Evolutionary conservation across 1,284 basidiomycete species (phyloP).

Genomic region (Leccinum pachyderme): DNA sequence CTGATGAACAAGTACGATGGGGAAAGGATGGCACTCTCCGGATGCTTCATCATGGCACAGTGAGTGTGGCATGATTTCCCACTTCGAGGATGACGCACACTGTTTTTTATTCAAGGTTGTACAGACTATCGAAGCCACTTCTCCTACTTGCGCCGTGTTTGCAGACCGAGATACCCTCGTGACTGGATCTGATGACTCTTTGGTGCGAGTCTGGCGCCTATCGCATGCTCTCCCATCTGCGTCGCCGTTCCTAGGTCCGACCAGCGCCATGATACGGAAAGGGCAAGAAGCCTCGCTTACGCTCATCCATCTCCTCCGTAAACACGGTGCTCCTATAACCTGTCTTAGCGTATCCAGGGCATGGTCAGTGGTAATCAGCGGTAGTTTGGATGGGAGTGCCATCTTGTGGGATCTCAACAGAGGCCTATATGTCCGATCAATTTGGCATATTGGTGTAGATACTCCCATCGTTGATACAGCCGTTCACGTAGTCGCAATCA

Average conservation of each 20-base stretch:
- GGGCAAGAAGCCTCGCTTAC: slow-evolving; percentile 34
- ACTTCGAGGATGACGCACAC: neutral
- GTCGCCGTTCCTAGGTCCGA: slow-evolving; percentile 26
- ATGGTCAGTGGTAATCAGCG: slow-evolving; percentile 86
- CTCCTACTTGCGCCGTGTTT: slow-evolving; percentile 74
- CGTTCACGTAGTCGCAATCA: slow-evolving; percentile 74
- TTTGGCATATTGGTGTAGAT: slow-evolving; percentile 59
- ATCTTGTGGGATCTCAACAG: slow-evolving; percentile 91
- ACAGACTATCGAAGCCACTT: slow-evolving; percentile 73
- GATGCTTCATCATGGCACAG: slow-evolving; percentile 62
- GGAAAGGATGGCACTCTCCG: slow-evolving; percentile 53
- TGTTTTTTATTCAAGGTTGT: slow-evolving; percentile 51
- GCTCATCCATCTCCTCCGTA: slow-evolving; percentile 74
- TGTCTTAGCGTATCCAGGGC: slow-evolving; percentile 74
- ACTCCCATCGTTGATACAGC: slow-evolving; percentile 38
- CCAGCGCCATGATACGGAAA: slow-evolving; percentile 19
- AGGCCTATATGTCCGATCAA: slow-evolving; percentile 71
- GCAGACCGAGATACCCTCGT: slow-evolving; percentile 69
- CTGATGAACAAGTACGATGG: slow-evolving; percentile 74
- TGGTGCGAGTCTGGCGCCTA: slow-evolving; percentile 77
- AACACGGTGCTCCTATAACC: slow-evolving; percentile 67
- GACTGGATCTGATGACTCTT: slow-evolving; percentile 75
- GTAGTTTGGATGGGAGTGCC: slow-evolving; percentile 81
- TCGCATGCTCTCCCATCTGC: slow-evolving; percentile 32
- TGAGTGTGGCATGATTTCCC: slow-evolving; percentile 23